Conservation (phyloP, 306 rosid genomes). For the Cucumis melo region DNA sequence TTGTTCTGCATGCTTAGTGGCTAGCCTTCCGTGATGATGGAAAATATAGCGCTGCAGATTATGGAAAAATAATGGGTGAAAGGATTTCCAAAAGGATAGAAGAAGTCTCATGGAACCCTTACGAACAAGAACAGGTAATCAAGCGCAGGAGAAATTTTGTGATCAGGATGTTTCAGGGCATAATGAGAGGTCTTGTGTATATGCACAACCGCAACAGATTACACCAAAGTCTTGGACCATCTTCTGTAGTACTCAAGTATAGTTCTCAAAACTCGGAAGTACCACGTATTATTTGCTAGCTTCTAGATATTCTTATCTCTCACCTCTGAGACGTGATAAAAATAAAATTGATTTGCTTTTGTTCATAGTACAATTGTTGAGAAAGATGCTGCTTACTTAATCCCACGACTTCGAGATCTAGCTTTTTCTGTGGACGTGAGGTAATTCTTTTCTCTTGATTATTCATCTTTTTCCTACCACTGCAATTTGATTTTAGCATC, state of each 20-base stretch:
- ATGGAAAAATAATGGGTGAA: constrained; percentile 62
- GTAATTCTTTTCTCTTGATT: constrained; percentile 20
- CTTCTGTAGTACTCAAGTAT: constrained; percentile 84
- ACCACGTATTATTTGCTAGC: constrained; percentile 7
- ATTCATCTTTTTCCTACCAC: not conserved
- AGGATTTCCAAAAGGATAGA: constrained; percentile 33
- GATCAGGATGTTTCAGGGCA: constrained; percentile 57
- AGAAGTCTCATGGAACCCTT: constrained; percentile 52
- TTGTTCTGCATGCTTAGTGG: constrained; percentile 46
- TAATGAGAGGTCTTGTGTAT: constrained; percentile 65
- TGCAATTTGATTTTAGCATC: not conserved
- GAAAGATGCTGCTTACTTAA: constrained; percentile 61
- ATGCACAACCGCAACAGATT: constrained; percentile 66
- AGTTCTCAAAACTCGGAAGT: constrained; percentile 23
- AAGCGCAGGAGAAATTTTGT: constrained; percentile 54
- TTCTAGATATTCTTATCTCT: not conserved
- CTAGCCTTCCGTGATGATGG: constrained; percentile 92
- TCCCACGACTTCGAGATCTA: constrained; percentile 82
- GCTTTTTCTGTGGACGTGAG: constrained; percentile 79
- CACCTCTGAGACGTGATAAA: not conserved
- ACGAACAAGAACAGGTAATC: constrained; percentile 37
- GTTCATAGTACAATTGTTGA: constrained; percentile 62
- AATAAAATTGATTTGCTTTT: not conserved
- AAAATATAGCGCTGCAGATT: constrained; percentile 77
- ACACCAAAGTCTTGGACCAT: constrained; percentile 97